Conservation (phyloP, 495 filamentous ascomycete genomes). For the Collariella sp. region DNA sequence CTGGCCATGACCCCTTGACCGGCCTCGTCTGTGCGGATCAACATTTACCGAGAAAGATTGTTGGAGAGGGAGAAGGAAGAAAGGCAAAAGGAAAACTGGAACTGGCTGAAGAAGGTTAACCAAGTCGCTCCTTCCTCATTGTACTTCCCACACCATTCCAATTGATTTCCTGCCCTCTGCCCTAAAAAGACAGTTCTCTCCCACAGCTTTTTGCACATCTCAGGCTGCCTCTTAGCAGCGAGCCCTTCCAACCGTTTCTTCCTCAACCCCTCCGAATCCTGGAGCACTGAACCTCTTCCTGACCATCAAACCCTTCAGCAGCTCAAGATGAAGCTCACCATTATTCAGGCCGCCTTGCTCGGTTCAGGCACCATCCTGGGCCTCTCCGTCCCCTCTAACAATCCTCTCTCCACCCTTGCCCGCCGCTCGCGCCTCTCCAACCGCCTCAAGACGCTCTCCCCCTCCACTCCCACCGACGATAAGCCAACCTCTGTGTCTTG, state of each 20-base stretch:
- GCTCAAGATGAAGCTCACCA: slow-evolving; percentile 14
- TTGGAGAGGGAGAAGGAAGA: too few species aligned
- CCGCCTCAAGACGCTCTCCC: slow-evolving; percentile 32
- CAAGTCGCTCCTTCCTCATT: too few species aligned
- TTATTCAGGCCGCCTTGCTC: slow-evolving; percentile 5
- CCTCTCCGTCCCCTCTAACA: background rate
- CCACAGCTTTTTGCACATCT: too few species aligned
- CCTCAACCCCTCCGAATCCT: background rate
- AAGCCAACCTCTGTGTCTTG: slow-evolving; percentile 47
- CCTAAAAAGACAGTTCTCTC: too few species aligned
- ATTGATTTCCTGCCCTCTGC: too few species aligned
- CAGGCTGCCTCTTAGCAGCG: too few species aligned
- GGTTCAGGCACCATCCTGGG: slow-evolving; percentile 1
- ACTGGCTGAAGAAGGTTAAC: too few species aligned
- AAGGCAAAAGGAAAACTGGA: too few species aligned
- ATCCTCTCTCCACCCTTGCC: background rate
- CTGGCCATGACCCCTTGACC: too few species aligned
- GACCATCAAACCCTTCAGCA: background rate
- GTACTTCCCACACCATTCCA: too few species aligned
- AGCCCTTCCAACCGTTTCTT: slow-evolving; percentile 1
- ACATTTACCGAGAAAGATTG: too few species aligned
- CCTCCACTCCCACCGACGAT: slow-evolving; percentile 46
- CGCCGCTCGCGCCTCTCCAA: slow-evolving; percentile 2
- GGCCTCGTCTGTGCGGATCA: too few species aligned
- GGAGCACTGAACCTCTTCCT: background rate